phyloP scores from a whole-genome alignment of 352 stramenopile species.

The Phytophthora multivora region DNA sequence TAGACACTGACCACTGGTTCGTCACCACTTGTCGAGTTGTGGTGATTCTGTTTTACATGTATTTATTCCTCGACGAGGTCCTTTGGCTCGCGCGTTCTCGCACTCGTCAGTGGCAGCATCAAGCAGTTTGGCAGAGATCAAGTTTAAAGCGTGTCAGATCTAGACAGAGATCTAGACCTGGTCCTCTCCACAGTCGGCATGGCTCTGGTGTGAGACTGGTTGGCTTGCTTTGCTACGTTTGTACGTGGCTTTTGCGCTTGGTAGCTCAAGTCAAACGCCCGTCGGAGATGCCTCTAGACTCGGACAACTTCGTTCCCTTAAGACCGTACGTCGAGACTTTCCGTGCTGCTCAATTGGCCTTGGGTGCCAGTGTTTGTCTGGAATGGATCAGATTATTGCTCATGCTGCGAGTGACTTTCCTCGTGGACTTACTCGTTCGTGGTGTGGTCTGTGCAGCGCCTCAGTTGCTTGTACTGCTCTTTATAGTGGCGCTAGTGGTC shows the following conservation, averaged over 20 bases:
- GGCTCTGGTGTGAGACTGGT: conserved; percentile 35
- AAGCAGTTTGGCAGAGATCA: conserved; percentile 24
- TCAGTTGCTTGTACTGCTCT: conserved; percentile 39
- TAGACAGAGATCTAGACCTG: conserved; percentile 4
- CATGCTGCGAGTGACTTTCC: conserved; percentile 41
- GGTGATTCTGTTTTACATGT: conserved; percentile 48
- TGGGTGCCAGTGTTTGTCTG: conserved; percentile 45
- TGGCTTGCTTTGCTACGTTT: conserved; percentile 42
- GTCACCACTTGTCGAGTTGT: conserved; percentile 35
- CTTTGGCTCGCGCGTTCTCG: conserved; percentile 31
- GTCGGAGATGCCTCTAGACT: conserved; percentile 31
- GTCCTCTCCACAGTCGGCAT: conserved; percentile 25
- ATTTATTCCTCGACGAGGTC: conserved; percentile 53
- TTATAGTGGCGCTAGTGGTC: conserved; percentile 40
- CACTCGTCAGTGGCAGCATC: conserved; percentile 24
- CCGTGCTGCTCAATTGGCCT: conserved; percentile 39
- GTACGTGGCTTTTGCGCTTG: conserved; percentile 51
- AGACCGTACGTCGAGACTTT: conserved; percentile 45
- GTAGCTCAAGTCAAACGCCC: conserved; percentile 48
- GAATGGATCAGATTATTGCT: conserved; percentile 51
- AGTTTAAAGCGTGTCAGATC: not conserved
- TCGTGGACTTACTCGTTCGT: conserved; percentile 49
- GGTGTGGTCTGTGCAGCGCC: conserved; percentile 34
- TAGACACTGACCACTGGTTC: conserved; percentile 31
- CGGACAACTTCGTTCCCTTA: conserved; percentile 38